phyloP scores from a whole-genome alignment of 78 protist species.

The Creolimax fragrantissima region DNA sequence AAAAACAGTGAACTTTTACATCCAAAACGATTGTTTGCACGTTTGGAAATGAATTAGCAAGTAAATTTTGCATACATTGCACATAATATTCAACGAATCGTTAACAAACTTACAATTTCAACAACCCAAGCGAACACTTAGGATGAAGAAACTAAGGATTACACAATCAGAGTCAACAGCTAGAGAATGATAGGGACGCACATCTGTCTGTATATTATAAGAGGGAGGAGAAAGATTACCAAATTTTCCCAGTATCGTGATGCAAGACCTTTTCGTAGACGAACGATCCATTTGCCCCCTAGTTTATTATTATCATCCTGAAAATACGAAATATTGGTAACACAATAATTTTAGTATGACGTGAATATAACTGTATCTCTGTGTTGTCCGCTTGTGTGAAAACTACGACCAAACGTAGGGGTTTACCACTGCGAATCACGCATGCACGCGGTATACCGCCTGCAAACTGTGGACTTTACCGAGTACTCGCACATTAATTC shows the following conservation, averaged over 20 bases:
- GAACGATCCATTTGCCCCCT: constrained; percentile 37
- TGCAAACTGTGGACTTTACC: no score
- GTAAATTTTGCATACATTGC: no score
- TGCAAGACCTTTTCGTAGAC: constrained; percentile 21
- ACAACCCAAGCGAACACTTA: no score
- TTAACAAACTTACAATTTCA: no score
- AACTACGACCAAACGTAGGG: background rate
- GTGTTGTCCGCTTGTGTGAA: background rate
- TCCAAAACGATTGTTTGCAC: background rate
- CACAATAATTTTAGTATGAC: background rate
- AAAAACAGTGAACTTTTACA: background rate
- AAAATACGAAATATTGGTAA: background rate
- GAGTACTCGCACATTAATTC: background rate
- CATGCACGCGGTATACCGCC: no score
- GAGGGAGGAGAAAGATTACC: background rate
- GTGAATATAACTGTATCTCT: background rate
- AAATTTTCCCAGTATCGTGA: constrained; percentile 16
- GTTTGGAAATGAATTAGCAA: no score
- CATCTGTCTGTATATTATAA: no score
- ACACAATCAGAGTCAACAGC: no score
- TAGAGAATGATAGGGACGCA: no score
- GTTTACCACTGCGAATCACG: no score
- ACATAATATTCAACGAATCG: no score
- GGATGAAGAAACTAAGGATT: no score
- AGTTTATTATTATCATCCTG: constrained; percentile 16